A percentile compares a stretch with the other conserved stretches of the same genome.
phyloP scores from a whole-genome alignment of 345 rosid species.

The Dovyalis caffra region DNA sequence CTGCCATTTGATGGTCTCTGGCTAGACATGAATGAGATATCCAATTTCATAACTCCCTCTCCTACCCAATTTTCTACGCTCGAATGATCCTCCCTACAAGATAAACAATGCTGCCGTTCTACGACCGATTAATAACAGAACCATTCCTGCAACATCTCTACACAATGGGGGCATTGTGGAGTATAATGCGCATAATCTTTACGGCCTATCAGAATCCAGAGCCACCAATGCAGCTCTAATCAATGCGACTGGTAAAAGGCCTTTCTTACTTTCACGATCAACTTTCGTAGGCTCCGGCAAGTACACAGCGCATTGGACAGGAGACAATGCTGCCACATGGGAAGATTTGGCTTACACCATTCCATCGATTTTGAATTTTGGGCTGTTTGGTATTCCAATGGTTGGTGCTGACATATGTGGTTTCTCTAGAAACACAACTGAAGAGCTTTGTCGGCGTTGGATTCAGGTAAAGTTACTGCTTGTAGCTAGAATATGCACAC shows the following conservation, averaged over 20 bases:
- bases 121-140: conserved; percentile 29
- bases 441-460: conserved; percentile 73
- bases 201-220: conserved; percentile 57
- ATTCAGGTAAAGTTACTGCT: conserved; percentile 43
- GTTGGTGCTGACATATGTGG: conserved; percentile 81
- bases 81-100: conserved; percentile 67
- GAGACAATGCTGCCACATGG: conserved; percentile 67
- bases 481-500: neutral
- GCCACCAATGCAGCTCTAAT: conserved; percentile 55
- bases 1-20: conserved; percentile 64
- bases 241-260: conserved; percentile 48
- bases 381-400: conserved; percentile 78
- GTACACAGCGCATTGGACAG: conserved; percentile 78
- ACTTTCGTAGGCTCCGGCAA: conserved; percentile 70
- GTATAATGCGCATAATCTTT: conserved; percentile 63
- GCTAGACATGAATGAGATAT: conserved; percentile 74
- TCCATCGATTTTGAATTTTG: conserved; percentile 58
- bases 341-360: conserved; percentile 55
- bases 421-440: conserved; percentile 46
- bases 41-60: conserved; percentile 59
- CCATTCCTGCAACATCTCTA: conserved; percentile 46
- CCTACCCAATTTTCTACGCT: conserved; percentile 34
- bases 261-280: conserved; percentile 65
- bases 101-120: conserved; percentile 44
- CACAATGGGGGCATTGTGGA: conserved; percentile 60